A percentile compares a stretch with the other conserved stretches of the same genome.
Evolutionary conservation across 2,329 filamentous ascomycete genomes (phyloP).

Genomic region (Salinomyces thailandicus): DNA sequence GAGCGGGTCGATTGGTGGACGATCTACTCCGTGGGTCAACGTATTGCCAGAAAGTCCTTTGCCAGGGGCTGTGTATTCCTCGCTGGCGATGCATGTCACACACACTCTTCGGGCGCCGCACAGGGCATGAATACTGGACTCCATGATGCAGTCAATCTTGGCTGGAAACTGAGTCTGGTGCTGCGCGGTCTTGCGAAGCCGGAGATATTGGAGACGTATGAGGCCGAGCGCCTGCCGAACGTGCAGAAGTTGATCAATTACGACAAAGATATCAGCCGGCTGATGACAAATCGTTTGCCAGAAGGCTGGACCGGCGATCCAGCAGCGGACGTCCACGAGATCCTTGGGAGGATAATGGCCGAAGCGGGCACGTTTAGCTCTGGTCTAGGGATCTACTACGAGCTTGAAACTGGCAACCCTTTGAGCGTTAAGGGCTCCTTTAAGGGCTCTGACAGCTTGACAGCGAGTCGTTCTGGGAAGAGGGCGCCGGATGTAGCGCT

Average conservation of each 20-base stretch:
- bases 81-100: conserved; percentile 28
- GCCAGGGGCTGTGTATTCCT: conserved; percentile 16
- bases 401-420: conserved; percentile 5
- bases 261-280: conserved; percentile 14
- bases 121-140: conserved; percentile 33
- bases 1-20: conserved; percentile 36
- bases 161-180: conserved; percentile 21
- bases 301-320: conserved; percentile 12
- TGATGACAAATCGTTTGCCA: conserved; percentile 15
- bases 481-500: conserved; percentile 39
- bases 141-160: conserved; percentile 27
- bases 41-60: conserved; percentile 23
- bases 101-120: conserved; percentile 27
- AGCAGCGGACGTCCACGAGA: conserved; percentile 10
- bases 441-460: background rate
- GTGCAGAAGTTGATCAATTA: conserved; percentile 16
- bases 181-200: conserved; percentile 9
- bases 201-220: conserved; percentile 10
- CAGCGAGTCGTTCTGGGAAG: conserved; percentile 29
- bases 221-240: conserved; percentile 14
- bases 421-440: conserved; percentile 8
- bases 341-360: conserved; percentile 12
- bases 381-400: conserved; percentile 14
- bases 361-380: conserved; percentile 16
- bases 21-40: conserved; percentile 35